phyloP scores from a whole-genome alignment of 1,284 basidiomycete genomes.

The Volvariella surrecta region DNA sequence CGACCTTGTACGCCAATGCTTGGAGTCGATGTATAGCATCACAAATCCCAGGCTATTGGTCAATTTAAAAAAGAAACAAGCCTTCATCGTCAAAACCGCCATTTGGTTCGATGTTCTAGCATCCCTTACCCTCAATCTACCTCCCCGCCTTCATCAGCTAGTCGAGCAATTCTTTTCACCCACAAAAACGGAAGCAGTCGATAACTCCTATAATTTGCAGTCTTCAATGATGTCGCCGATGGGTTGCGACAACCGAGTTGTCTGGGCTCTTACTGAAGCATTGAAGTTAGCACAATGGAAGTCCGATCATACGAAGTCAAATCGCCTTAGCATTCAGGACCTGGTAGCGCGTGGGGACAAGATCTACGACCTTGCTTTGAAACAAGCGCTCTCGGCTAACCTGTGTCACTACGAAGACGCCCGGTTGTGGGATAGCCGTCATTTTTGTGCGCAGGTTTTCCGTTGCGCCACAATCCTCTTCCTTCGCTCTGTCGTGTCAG shows the following conservation, averaged over 20 bases:
- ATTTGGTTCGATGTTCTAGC: constrained; percentile 84
- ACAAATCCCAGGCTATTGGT: constrained; percentile 39
- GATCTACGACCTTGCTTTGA: constrained; percentile 34
- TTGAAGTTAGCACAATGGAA: constrained; percentile 65
- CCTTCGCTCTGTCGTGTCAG: constrained; percentile 62
- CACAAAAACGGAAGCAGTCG: constrained; percentile 19
- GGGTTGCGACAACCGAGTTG: constrained; percentile 76
- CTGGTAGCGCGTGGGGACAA: constrained; percentile 43
- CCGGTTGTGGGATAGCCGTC: constrained; percentile 20
- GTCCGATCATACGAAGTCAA: constrained; percentile 25
- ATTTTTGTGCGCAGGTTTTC: constrained; percentile 41
- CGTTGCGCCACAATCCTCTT: constrained; percentile 65
- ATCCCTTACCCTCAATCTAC: constrained; percentile 52
- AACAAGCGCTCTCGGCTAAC: background rate
- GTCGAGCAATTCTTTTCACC: constrained; percentile 52
- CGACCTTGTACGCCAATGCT: constrained; percentile 33
- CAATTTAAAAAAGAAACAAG: constrained; percentile 26
- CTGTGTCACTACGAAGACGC: background rate
- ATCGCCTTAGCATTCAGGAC: constrained; percentile 44
- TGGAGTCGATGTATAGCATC: constrained; percentile 20
- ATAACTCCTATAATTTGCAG: constrained; percentile 14
- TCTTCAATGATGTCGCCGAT: constrained; percentile 69
- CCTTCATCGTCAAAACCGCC: constrained; percentile 72
- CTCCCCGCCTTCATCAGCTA: constrained; percentile 47
- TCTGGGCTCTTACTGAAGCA: constrained; percentile 71